Conservation (phyloP, 2,329 filamentous ascomycete species). For the Alternaria panax region DNA sequence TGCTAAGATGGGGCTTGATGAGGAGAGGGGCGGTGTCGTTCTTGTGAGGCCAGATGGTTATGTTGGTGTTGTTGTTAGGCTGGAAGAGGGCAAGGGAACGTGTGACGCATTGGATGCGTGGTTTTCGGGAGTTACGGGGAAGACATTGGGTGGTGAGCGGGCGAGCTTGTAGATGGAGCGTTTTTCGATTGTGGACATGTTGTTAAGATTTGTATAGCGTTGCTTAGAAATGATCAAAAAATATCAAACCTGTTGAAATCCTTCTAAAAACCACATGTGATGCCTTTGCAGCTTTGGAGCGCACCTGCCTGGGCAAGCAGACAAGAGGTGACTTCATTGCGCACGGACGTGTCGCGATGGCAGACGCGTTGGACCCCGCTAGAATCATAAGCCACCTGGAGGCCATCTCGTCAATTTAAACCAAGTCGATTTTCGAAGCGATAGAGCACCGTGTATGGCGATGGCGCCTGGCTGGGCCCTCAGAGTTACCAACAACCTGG, state of each 20-base stretch:
- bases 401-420: no score
- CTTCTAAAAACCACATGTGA: no score
- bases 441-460: no score
- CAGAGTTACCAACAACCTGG: not conserved
- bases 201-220: slow-evolving; percentile 1
- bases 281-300: not conserved
- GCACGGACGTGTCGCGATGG: not conserved
- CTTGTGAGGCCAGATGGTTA: slow-evolving; percentile 89
- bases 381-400: no score
- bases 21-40: slow-evolving; percentile 77
- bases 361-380: not conserved
- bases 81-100: slow-evolving; percentile 79
- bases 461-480: not conserved
- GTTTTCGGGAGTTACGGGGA: slow-evolving; percentile 76
- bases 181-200: not conserved
- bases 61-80: slow-evolving; percentile 75
- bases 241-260: not conserved
- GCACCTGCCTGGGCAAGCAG: not conserved
- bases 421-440: no score
- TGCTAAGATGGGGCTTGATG: slow-evolving; percentile 82
- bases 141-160: slow-evolving; percentile 56
- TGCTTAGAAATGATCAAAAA: not conserved
- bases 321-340: not conserved
- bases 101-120: slow-evolving; percentile 85
- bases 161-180: slow-evolving; percentile 35